Conservation (phyloP, 108 stramenopile species). For the Thalassiosira profunda region DNA sequence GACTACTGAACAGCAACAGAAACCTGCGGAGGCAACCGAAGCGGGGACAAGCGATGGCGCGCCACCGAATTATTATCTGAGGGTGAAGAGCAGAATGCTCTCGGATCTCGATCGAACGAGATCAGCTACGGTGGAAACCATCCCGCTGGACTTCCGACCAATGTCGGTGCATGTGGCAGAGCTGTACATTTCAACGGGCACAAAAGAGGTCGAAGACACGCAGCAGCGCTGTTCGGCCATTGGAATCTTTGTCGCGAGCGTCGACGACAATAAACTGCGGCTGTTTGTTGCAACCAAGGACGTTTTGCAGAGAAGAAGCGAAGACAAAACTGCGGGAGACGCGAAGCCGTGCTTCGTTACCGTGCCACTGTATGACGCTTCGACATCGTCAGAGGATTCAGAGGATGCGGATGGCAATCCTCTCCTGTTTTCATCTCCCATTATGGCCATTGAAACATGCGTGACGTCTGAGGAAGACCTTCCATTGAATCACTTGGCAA, state of each 20-base stretch:
- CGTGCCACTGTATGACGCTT: too few species aligned
- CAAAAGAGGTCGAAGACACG: not conserved
- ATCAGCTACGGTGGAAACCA: conserved; percentile 8
- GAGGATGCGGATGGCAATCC: conserved; percentile 14
- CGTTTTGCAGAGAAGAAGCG: not conserved
- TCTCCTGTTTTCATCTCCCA: conserved; percentile 22
- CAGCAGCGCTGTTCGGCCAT: not conserved
- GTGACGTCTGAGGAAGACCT: too few species aligned
- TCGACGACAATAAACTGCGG: conserved; percentile 34
- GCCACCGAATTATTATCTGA: conserved; percentile 14
- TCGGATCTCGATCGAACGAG: not conserved
- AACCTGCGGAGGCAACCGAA: not conserved
- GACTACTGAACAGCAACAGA: not conserved
- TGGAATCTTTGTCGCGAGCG: conserved; percentile 40
- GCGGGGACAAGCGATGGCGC: not conserved
- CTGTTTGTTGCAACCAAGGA: conserved; percentile 16
- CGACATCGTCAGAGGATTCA: too few species aligned
- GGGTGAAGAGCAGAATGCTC: conserved; percentile 1
- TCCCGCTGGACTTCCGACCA: conserved; percentile 29
- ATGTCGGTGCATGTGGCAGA: conserved; percentile 33
- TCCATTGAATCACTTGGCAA: conserved; percentile 22
- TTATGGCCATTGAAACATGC: conserved; percentile 39
- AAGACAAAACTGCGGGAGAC: too few species aligned
- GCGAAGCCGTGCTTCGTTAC: too few species aligned
- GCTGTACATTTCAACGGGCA: conserved; percentile 4